Conservation (phyloP, 2,329 filamentous ascomycete species). For the Plectosphaerella cucumerina region DNA sequence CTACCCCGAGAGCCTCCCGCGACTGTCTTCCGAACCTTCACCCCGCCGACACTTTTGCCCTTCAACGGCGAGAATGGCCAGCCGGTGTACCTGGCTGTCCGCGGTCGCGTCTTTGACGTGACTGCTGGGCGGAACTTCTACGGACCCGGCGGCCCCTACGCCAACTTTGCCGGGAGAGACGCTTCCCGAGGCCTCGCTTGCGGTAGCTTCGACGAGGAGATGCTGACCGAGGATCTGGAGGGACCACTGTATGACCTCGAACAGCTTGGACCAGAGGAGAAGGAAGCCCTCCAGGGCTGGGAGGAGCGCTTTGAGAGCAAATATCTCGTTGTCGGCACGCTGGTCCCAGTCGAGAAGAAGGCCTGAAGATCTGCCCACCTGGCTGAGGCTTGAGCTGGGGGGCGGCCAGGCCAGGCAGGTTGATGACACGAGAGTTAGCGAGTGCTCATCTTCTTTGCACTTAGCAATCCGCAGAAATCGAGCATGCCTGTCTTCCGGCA, state of each 20-base stretch:
- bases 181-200: constrained; percentile 82
- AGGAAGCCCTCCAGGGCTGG: constrained; percentile 84
- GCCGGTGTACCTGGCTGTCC: constrained; percentile 87
- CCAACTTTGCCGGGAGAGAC: constrained; percentile 93
- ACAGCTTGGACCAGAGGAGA: constrained; percentile 68
- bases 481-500: no score
- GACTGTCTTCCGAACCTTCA: constrained; percentile 65
- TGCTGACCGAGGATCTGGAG: constrained; percentile 88
- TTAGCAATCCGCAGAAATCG: no score
- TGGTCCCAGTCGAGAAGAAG: constrained; percentile 55
- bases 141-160: constrained; percentile 89
- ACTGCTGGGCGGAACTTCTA: constrained; percentile 87
- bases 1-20: constrained; percentile 52
- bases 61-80: constrained; percentile 72
- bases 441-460: no score
- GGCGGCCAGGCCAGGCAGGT: no score
- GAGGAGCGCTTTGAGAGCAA: constrained; percentile 91
- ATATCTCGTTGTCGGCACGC: constrained; percentile 87
- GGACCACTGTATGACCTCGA: constrained; percentile 74
- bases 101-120: constrained; percentile 89
- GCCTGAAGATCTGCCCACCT: constrained; percentile 6
- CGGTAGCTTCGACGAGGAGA: constrained; percentile 90
- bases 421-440: no score
- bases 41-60: constrained; percentile 74
- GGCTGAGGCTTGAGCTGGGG: no score